A percentile compares a stretch with the other conserved stretches of the same genome.
phyloP scores from a whole-genome alignment of 768 basidiomycete species.

The Boletus sp. region DNA sequence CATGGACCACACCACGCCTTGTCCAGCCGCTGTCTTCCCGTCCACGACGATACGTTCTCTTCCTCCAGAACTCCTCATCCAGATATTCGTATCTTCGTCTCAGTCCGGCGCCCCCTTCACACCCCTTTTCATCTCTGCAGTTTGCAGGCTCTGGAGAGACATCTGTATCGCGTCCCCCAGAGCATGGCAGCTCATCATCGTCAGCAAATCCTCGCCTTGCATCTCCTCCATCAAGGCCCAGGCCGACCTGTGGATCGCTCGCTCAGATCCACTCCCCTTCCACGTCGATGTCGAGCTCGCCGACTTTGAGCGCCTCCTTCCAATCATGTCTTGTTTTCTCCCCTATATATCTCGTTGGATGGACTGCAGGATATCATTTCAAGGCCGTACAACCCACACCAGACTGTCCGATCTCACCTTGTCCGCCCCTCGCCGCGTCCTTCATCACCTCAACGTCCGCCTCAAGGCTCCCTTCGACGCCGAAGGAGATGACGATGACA shows the following conservation, averaged over 20 bases:
- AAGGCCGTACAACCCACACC: conserved; percentile 31
- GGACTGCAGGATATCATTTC: conserved; percentile 43
- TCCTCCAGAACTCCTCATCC: conserved; percentile 60
- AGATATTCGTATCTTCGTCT: conserved; percentile 50
- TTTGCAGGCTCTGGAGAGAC: conserved; percentile 59
- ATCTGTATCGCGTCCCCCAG: conserved; percentile 52
- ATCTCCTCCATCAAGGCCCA: conserved; percentile 42
- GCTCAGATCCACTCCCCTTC: conserved; percentile 52
- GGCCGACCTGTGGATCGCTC: conserved; percentile 50
- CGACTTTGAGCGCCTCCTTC: conserved; percentile 50
- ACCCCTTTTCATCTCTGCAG: conserved; percentile 47
- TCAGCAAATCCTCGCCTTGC: conserved; percentile 42
- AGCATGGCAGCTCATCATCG: conserved; percentile 56
- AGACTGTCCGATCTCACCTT: conserved; percentile 22
- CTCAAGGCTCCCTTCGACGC: conserved; percentile 24
- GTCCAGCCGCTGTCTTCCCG: background rate
- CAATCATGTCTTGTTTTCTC: conserved; percentile 62
- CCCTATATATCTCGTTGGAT: conserved; percentile 57
- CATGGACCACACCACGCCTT: background rate
- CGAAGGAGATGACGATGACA: conserved; percentile 18
- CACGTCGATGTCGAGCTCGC: conserved; percentile 49
- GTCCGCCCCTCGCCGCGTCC: conserved; percentile 15
- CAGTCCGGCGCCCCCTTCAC: conserved; percentile 43
- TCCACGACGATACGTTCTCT: conserved; percentile 31
- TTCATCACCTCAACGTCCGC: conserved; percentile 29